These are phyloP conservation scores for Lactuca sativa DNA, from an alignment of 129 eudicot genomes.

Conservation along the genomic window DNA sequence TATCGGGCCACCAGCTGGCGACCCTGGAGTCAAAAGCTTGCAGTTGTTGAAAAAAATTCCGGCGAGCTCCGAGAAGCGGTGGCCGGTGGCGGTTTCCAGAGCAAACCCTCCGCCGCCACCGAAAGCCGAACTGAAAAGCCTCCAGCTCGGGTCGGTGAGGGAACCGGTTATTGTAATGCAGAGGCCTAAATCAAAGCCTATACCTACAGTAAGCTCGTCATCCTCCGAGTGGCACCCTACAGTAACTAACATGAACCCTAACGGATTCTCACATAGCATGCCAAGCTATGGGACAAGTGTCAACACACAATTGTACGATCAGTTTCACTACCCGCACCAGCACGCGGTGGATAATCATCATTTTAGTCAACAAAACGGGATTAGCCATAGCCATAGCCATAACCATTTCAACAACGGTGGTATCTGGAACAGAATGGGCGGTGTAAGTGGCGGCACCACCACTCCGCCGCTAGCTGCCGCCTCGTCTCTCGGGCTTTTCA, in stretches of 20 bases:
- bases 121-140: constrained; percentile 48
- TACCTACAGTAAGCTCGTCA: constrained; percentile 43
- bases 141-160: constrained; percentile 70
- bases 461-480: constrained; percentile 81
- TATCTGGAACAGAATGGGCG: constrained; percentile 44
- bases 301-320: constrained; percentile 47
- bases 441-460: constrained; percentile 32
- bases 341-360: constrained; percentile 32
- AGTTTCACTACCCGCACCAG: constrained; percentile 45
- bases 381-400: constrained; percentile 29
- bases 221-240: constrained; percentile 64
- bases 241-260: constrained; percentile 37
- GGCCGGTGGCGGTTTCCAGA: constrained; percentile 41
- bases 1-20: constrained; percentile 34
- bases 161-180: constrained; percentile 85
- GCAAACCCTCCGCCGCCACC: constrained; percentile 34
- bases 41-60: constrained; percentile 46
- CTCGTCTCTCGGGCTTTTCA: constrained; percentile 80
- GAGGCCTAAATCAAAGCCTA: constrained; percentile 63
- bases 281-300: constrained; percentile 32
- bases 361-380: constrained; percentile 25
- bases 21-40: constrained; percentile 39
- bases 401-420: constrained; percentile 43
- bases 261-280: constrained; percentile 44
- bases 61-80: constrained; percentile 58